phyloP scores from a whole-genome alignment of 805 yeast species.

The Candida loeiensis region DNA sequence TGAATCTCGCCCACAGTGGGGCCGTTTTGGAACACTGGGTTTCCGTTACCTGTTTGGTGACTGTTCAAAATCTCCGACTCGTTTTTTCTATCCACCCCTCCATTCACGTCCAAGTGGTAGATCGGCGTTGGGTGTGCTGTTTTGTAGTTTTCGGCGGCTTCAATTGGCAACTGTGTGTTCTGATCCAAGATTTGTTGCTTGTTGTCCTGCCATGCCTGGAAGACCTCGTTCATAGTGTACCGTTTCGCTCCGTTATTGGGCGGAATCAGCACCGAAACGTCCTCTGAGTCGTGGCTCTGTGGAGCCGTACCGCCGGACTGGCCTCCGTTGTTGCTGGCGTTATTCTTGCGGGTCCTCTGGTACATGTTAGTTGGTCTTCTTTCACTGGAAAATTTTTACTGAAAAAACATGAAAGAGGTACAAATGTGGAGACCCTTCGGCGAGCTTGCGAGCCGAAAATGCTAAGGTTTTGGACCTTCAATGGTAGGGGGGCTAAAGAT shows the following conservation, averaged over 20 bases:
- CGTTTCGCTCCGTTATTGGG: constrained; percentile 39
- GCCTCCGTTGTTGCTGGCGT: constrained; percentile 4
- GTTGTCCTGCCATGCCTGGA: constrained; percentile 47
- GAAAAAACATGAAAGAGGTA: neutral
- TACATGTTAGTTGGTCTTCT: constrained; percentile 6
- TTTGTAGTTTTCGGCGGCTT: constrained; percentile 30
- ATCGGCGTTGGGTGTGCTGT: constrained; percentile 29
- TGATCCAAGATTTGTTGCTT: constrained; percentile 21
- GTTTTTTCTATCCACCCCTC: neutral
- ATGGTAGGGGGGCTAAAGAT: too few relatives aligned
- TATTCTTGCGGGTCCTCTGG: constrained; percentile 11
- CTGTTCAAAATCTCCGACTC: too few relatives aligned
- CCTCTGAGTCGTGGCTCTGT: constrained; percentile 1
- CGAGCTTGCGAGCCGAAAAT: too few relatives aligned
- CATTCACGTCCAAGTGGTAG: constrained; percentile 35
- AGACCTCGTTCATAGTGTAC: constrained; percentile 51
- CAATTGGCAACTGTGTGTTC: constrained; percentile 11
- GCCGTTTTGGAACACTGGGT: too few relatives aligned
- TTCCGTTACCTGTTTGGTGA: too few relatives aligned
- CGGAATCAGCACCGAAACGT: constrained; percentile 21
- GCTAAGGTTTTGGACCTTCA: too few relatives aligned
- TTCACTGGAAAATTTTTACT: constrained; percentile 1
- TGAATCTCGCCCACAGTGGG: too few relatives aligned
- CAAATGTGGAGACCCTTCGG: constrained; percentile 1
- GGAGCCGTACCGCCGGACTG: neutral